Base-by-base conservation (phyloP, 139 green algal species). In the Monoraphidium neglectum region DNA sequence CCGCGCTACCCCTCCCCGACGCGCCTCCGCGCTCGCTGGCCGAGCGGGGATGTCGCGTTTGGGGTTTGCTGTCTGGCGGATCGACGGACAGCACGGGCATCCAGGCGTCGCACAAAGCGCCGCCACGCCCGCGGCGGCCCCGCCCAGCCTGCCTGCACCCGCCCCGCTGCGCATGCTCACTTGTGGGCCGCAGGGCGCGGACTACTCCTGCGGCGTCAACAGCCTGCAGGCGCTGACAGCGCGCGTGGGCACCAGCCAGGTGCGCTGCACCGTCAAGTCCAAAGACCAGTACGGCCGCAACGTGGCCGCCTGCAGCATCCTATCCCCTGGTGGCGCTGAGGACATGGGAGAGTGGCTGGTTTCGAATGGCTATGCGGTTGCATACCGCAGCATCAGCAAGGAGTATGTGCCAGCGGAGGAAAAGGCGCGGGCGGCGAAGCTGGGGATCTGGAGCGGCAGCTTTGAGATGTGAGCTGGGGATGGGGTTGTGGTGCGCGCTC, bases 341-440 rank as follows among this genome's bases (percentile, higher is more conserved):
- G 90, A 95, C 51, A 77, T 96, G 3, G 88, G 88, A 28, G 62
- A n/a, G 0, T 97, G 83, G 82, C 64, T 97, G 65, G 92, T 97
- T 33, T 33, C 59, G 6, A 87, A 94, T 43, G 92, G 92, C 15
- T 70, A 87, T 30, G 92, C 92, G 2, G 88, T 96, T 18, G 91
- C 92, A 0, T 97, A 97, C 83, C 86, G 84, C 88, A 68, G 57
- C 72, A 32, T 36, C 21, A 49, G 82, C 70, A 89, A 89, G 62
- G 82, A 85, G 0, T 97, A 95, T 72, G 81, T 95, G 6, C 37
- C 83, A 0, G 6, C 74, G 1, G 90, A 97, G 76, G 84, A 91
- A 12, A 37, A 72, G 3, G 92, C 92, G 0, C 70, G 83, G 1
- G 69, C 63, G 3, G 76, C 77, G 0, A 59, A 82, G 1, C 63